phyloP scores from a whole-genome alignment of 1,139 yeast genomes.

The Yamadazyma kanchanaburiensis region DNA sequence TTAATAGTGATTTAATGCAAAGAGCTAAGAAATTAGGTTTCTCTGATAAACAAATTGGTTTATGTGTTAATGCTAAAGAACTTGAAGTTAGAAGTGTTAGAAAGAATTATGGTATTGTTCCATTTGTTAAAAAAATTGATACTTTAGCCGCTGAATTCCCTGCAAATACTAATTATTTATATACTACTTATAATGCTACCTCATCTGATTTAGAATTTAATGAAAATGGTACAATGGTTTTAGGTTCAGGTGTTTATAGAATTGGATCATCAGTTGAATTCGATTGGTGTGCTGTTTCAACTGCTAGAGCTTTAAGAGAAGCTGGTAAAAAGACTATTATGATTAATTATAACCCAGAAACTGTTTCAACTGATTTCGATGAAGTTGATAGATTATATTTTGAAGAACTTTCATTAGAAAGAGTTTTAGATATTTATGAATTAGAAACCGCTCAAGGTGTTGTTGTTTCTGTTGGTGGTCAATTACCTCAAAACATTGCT shows the following conservation, averaged over 20 bases:
- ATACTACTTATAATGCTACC: constrained; percentile 93
- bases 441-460: constrained; percentile 87
- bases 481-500: constrained; percentile 95
- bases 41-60: constrained; percentile 89
- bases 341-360: constrained; percentile 98
- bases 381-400: constrained; percentile 97
- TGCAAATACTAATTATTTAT: constrained; percentile 90
- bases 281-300: constrained; percentile 99
- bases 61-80: constrained; percentile 67
- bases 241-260: constrained; percentile 98
- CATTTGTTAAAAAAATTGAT: constrained; percentile 95
- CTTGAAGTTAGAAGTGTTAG: constrained; percentile 77
- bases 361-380: constrained; percentile 97
- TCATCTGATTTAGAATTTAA: constrained; percentile 79
- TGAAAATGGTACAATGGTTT: constrained; percentile 89
- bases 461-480: constrained; percentile 97
- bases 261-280: constrained; percentile 98
- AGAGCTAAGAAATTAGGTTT: constrained; percentile 93
- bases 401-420: constrained; percentile 91
- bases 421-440: constrained; percentile 96
- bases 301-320: constrained; percentile 90
- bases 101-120: constrained; percentile 74
- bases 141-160: constrained; percentile 99
- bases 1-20: constrained; percentile 66
- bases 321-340: constrained; percentile 87